Evolutionary conservation across 169 alveolate genomes (phyloP), one percentile per base, ranked within the genome.

Genomic region (Neospora caninum): DNA sequence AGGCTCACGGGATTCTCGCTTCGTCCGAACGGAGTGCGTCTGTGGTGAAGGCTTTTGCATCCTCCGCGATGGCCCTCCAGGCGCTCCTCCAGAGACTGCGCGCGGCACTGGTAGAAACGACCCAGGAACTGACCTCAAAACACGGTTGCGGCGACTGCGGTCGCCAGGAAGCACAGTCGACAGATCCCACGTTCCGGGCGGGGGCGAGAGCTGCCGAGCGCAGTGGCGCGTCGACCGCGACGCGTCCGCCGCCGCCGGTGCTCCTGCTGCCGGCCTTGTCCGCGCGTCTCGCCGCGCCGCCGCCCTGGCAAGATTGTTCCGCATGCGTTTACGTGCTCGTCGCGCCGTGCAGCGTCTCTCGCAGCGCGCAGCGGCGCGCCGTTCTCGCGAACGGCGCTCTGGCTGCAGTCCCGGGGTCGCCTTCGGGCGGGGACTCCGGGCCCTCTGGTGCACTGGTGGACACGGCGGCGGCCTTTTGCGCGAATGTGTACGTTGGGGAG

Each of bases 401-500:
- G 4, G 73, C 73, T 9, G 7, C n/a, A 22, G 73, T 6, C 73
- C 31, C 73, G 22, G 58, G 58, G 13, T 13, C 13, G 4, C 58
- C 58, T n/a, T n/a, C 58, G 20, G 73, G 7, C 31, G 7, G 20
- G 34, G n/a, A 27, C 16, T 9, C 25, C 31, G 31, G 31, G 73
- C 73, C 31, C 25, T 64, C 73, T 64, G n/a, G n/a, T 13, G 73
- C 73, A 27, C 16, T 7, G 4, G 73, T 29, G 25, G 73, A 64
- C 73, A 1, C 0, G 20, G n/a, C 82, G 39, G 64, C 67, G 4
- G 89, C 36, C 34, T 82, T 82, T 67, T 36, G 67, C 38, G 89
- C 89, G 16, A 41, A 41, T 82, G 93, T 91, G 88, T 91, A 91
- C 31, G 93, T 91, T 1, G 93, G 93, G 0, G 93, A 91, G 49